Base-by-base conservation (phyloP, 768 basidiomycete genomes). In the Pulveroboletus sp. region DNA sequence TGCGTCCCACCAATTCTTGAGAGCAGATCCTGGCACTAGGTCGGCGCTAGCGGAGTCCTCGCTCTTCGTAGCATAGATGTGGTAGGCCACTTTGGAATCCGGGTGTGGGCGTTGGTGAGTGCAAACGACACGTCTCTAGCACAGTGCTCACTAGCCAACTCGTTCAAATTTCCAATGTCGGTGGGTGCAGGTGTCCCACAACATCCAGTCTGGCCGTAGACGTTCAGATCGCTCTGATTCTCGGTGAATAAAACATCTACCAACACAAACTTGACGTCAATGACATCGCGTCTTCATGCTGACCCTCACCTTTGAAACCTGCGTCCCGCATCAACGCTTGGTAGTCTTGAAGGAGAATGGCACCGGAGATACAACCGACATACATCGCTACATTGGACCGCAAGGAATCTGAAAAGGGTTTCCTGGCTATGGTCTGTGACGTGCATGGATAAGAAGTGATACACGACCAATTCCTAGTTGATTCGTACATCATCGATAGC, bases 1-100 rank as follows among this genome's bases (percentile, higher is more conserved):
- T 0, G 78, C 79, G 47, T 80, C 75, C 78, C 77, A 80, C 77
- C 76, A 81, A 3, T 67, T 66, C 14, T 65, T 59, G 30, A 81
- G 69, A 5, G 69, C 55, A 2, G 42, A 49, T 24, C 15, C 28
- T 6, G 53, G 50, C 6, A 35, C 46, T 0, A 56, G 32, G 17
- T 46, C 31, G 4, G 42, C 13, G 9, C 36, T 14, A 26, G n/a
- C 15, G 17, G 41, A 2, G 17, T 8, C 36, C 2, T 53, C 53
- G 2, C 63, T 52, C 51, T 80, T 81, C 15, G 57, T 43, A 4
- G 76, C 77, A 32, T 72, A 74, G 18, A 82, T 73, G 43, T 74
- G 72, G 61, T 71, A 81, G 3, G 77, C 75, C 8, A 64, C 76
- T 79, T 50, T 35, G 9, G 39, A n/a, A 39, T 37, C 9, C 39